Percentiles rank a stretch among this genome's conserved stretches.
Evolutionary conservation across 257 asterid genomes (phyloP).

Genomic region (Solanum etuberosum): DNA sequence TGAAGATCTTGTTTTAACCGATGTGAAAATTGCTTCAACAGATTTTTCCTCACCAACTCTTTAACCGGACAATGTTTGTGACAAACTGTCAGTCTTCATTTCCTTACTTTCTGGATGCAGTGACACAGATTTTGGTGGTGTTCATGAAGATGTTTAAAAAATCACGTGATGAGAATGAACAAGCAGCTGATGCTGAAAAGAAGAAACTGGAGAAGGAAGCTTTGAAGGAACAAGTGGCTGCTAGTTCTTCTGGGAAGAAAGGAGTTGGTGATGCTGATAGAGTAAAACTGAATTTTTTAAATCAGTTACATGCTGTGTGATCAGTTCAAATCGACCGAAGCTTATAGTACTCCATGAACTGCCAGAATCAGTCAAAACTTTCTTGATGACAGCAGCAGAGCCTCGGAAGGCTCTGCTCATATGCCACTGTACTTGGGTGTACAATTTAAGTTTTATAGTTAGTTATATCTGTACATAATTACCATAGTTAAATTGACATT

Average conservation of each 20-base stretch:
- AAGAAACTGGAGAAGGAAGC: conserved; percentile 91
- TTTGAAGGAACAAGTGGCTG: conserved; percentile 63
- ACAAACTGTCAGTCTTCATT: background rate
- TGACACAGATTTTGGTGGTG: conserved; percentile 74
- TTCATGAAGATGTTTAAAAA: conserved; percentile 81
- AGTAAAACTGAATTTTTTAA: background rate
- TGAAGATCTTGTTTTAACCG: background rate
- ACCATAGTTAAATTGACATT: background rate
- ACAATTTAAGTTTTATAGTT: background rate
- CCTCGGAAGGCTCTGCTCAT: background rate
- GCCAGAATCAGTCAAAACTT: background rate
- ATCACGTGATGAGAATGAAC: conserved; percentile 80
- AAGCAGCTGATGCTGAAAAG: conserved; percentile 81
- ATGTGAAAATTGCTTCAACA: background rate
- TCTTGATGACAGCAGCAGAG: background rate
- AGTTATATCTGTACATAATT: background rate
- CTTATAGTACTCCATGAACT: background rate
- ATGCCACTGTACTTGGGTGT: background rate
- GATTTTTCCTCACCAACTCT: background rate
- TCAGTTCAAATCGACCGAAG: background rate
- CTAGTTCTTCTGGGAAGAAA: conserved; percentile 61
- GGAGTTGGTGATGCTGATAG: conserved; percentile 62
- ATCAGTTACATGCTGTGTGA: background rate
- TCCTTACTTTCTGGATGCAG: conserved; percentile 33
- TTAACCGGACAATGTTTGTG: no score